A percentile compares a stretch with the other conserved stretches of the same genome.
Conservation (phyloP, 768 basidiomycete species). For the Roridomyces roridus region DNA sequence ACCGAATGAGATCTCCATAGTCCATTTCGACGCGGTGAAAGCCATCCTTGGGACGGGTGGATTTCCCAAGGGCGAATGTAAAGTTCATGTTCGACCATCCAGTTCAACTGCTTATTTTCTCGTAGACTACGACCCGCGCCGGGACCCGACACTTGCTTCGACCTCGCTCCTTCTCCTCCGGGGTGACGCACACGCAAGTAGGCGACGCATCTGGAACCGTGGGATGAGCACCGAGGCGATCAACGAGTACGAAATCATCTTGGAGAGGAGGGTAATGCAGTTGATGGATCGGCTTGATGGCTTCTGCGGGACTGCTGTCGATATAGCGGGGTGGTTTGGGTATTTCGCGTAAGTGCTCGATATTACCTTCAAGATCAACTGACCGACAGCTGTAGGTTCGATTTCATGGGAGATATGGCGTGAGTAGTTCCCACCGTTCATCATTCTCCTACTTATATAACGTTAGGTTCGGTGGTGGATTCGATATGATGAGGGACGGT, state of each 20-base stretch:
- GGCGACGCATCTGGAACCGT: slow-evolving; percentile 55
- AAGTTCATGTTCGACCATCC: too few relatives aligned
- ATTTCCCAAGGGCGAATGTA: slow-evolving; percentile 19
- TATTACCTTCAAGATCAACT: too few relatives aligned
- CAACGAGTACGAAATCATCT: slow-evolving; percentile 49
- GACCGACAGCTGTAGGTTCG: too few relatives aligned
- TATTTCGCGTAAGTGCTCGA: slow-evolving; percentile 50
- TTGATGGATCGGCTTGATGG: slow-evolving; percentile 41
- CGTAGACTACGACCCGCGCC: slow-evolving; percentile 11
- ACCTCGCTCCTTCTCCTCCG: not conserved
- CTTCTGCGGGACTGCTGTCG: slow-evolving; percentile 31
- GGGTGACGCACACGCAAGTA: slow-evolving; percentile 39
- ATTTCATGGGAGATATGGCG: slow-evolving; percentile 29
- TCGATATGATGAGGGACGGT: not conserved
- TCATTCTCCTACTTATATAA: too few relatives aligned
- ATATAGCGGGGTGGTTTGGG: slow-evolving; percentile 42
- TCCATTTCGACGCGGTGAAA: slow-evolving; percentile 14
- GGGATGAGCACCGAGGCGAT: slow-evolving; percentile 52
- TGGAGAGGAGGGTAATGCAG: slow-evolving; percentile 43
- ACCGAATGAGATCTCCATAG: slow-evolving; percentile 16
- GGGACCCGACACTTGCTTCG: slow-evolving; percentile 2
- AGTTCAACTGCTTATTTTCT: too few relatives aligned
- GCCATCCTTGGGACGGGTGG: slow-evolving; percentile 11
- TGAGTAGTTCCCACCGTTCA: slow-evolving; percentile 17
- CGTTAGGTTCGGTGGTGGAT: too few relatives aligned